Conservation (phyloP, 1,139 yeast genomes). For the Candida sp. region DNA sequence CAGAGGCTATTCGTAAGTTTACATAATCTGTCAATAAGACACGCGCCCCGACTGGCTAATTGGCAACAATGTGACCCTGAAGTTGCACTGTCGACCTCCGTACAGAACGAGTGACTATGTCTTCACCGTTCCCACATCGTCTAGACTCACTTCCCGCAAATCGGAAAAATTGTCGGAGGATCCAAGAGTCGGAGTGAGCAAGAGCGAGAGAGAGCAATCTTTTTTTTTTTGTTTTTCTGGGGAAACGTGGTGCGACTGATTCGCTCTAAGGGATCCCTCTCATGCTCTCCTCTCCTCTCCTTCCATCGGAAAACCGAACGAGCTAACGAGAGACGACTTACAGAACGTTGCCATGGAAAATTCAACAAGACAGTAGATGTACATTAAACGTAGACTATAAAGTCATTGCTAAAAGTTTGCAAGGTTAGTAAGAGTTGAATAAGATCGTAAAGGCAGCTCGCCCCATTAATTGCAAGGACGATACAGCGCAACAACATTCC, state of each 20-base stretch:
- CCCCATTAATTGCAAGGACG: too few species aligned
- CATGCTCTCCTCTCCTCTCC: not conserved
- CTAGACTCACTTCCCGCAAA: not conserved
- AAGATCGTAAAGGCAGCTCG: too few species aligned
- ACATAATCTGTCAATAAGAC: too few species aligned
- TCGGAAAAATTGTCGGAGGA: not conserved
- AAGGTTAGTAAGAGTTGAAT: too few species aligned
- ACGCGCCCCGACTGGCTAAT: too few species aligned
- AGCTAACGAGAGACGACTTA: not conserved
- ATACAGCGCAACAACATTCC: too few species aligned
- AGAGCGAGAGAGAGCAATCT: not conserved
- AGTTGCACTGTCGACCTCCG: not conserved
- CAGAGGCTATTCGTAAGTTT: too few species aligned
- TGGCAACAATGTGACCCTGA: not conserved
- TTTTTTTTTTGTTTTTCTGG: not conserved
- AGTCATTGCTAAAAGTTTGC: too few species aligned
- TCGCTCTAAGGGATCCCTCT: not conserved
- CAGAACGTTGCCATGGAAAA: not conserved
- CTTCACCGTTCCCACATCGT: not conserved
- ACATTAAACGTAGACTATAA: too few species aligned
- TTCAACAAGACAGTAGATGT: too few species aligned
- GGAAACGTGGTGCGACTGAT: not conserved
- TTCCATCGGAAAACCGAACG: not conserved
- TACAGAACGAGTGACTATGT: not conserved
- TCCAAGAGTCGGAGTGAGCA: not conserved